These are phyloP conservation scores for Cystofilobasidium bisporidii DNA, from an alignment of 768 basidiomycete species.

Conservation along the genomic window DNA sequence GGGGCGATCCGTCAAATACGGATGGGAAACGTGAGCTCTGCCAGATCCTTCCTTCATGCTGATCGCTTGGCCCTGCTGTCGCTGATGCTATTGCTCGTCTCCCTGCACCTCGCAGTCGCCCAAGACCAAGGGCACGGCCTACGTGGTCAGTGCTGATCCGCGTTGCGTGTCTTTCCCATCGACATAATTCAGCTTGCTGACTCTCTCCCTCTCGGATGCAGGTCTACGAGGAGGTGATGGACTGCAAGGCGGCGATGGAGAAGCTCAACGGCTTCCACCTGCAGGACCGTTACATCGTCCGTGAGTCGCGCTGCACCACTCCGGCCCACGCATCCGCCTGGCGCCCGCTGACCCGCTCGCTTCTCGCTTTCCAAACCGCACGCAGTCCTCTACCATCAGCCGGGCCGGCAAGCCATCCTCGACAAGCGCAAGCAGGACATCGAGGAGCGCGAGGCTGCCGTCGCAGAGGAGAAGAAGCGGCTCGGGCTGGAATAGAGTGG, in stretches of 20 bases:
- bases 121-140: slow-evolving; percentile 28
- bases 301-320: slow-evolving; percentile 12
- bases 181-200: neutral
- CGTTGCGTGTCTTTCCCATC: neutral
- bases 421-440: slow-evolving; percentile 23
- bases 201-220: neutral
- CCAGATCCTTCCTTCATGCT: too few relatives aligned
- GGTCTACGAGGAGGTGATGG: slow-evolving; percentile 24
- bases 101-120: slow-evolving; percentile 10
- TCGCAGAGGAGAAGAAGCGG: slow-evolving; percentile 27
- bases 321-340: neutral
- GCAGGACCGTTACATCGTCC: slow-evolving; percentile 27
- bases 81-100: neutral
- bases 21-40: slow-evolving; percentile 27
- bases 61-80: too few relatives aligned
- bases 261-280: slow-evolving; percentile 28
- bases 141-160: slow-evolving; percentile 17
- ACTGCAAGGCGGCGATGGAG: slow-evolving; percentile 27
- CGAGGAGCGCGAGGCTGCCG: slow-evolving; percentile 25
- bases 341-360: too few relatives aligned
- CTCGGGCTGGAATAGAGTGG: slow-evolving; percentile 20
- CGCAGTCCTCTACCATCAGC: slow-evolving; percentile 27
- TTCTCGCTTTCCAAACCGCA: neutral
- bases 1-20: slow-evolving; percentile 27
- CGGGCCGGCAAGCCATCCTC: slow-evolving; percentile 19